Conservation (phyloP, 495 filamentous ascomycete genomes). For the Penicillium roqueforti region DNA sequence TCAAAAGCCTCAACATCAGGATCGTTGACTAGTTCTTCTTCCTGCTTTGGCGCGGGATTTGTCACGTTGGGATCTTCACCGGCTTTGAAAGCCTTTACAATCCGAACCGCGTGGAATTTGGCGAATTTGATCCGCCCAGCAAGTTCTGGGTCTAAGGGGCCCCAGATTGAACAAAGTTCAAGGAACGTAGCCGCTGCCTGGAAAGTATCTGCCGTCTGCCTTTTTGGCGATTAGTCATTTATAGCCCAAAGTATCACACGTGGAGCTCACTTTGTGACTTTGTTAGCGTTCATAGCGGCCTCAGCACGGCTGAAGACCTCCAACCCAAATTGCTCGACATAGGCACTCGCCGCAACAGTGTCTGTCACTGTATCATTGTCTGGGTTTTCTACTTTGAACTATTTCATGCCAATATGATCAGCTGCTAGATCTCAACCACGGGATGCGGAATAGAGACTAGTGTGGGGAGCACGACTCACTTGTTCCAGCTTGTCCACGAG, state of each 20-base stretch:
- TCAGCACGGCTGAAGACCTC: constrained; percentile 84
- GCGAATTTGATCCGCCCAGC: constrained; percentile 88
- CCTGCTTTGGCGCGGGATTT: constrained; percentile 62
- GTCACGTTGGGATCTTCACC: constrained; percentile 90
- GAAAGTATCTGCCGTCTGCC: constrained; percentile 92
- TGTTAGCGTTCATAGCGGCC: constrained; percentile 73
- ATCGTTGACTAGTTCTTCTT: constrained; percentile 24
- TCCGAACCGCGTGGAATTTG: constrained; percentile 91
- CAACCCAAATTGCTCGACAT: constrained; percentile 88
- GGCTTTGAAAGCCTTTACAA: constrained; percentile 83
- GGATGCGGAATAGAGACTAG: neutral
- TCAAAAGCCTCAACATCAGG: constrained; percentile 50
- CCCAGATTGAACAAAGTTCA: constrained; percentile 83
- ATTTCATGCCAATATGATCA: constrained; percentile 10
- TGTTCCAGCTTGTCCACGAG: constrained; percentile 91
- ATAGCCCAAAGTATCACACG: neutral
- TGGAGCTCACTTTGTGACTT: constrained; percentile 67
- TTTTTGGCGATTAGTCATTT: constrained; percentile 30
- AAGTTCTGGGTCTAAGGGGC: constrained; percentile 66
- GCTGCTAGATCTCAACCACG: neutral
- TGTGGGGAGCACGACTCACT: constrained; percentile 42
- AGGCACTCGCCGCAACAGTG: constrained; percentile 79
- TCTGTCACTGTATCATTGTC: constrained; percentile 74
- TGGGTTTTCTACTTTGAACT: constrained; percentile 64
- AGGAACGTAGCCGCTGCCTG: constrained; percentile 88